Percentiles rank a stretch among this genome's conserved stretches.
These are phyloP conservation scores for Fremontodendron californicum DNA, from an alignment of 345 rosid species.

Conservation along the genomic window DNA sequence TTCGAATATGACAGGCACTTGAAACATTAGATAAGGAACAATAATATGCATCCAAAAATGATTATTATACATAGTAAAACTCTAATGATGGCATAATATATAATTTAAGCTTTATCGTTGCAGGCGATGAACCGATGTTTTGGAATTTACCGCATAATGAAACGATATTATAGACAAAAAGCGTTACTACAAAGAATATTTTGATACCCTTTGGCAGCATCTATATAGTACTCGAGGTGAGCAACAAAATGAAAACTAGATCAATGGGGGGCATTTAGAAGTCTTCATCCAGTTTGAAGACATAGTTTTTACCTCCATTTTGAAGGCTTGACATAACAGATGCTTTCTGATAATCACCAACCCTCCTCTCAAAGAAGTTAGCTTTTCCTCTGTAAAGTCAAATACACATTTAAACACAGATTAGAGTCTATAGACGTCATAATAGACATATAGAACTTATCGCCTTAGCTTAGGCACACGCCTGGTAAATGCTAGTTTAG, in stretches of 20 bases:
- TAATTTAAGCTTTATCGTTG: background rate
- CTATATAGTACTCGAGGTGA: background rate
- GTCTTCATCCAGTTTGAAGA: constrained; percentile 74
- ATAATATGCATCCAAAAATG: background rate
- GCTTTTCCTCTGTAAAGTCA: constrained; percentile 65
- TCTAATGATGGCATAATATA: background rate
- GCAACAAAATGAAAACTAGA: background rate
- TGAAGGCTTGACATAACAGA: constrained; percentile 80
- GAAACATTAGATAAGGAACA: background rate
- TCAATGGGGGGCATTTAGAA: constrained; percentile 27
- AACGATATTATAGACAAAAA: background rate
- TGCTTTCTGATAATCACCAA: constrained; percentile 88
- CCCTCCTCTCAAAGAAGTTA: constrained; percentile 85
- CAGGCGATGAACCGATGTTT: background rate
- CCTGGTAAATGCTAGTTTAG: background rate
- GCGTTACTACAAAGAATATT: background rate
- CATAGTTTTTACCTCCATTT: constrained; percentile 55
- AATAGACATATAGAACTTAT: background rate
- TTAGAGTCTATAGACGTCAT: background rate
- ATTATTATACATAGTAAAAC: background rate
- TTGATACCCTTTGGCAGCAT: background rate
- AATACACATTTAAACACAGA: background rate
- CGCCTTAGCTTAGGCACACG: background rate
- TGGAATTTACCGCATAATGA: background rate
- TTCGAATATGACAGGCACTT: background rate